A percentile compares a stretch with the other conserved stretches of the same genome.
These are phyloP conservation scores for Penicillium verrucosum DNA, from an alignment of 2,329 filamentous ascomycete species.

Conservation along the genomic window DNA sequence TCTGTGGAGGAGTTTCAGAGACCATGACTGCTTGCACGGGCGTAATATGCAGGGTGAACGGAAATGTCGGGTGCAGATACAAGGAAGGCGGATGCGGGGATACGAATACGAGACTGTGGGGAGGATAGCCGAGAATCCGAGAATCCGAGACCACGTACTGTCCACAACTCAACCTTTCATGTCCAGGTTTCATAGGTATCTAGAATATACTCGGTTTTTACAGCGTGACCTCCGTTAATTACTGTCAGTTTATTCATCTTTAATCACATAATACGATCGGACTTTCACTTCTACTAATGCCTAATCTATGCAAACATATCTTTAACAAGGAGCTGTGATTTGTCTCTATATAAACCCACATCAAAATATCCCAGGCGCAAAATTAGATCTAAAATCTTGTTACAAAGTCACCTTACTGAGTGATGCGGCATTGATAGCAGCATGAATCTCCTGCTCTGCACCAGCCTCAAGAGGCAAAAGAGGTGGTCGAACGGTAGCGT, in stretches of 20 bases:
- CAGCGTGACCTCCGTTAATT: not conserved
- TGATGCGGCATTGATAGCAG: constrained; percentile 11
- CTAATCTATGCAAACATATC: not conserved
- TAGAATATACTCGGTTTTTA: not conserved
- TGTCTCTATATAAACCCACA: not conserved
- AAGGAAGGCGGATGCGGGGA: not conserved
- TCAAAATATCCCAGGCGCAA: constrained; percentile 13
- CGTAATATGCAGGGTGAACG: not conserved
- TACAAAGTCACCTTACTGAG: constrained; percentile 11
- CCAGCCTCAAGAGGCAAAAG: constrained; percentile 35
- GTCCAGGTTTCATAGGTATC: not conserved
- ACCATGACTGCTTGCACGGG: not conserved
- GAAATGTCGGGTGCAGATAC: not conserved
- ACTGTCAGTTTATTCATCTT: not conserved
- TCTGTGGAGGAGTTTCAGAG: not conserved
- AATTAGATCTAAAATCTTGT: constrained; percentile 27
- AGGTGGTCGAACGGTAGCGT: constrained; percentile 52
- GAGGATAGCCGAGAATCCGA: not conserved
- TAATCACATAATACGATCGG: not conserved
- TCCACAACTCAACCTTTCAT: not conserved
- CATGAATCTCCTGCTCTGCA: constrained; percentile 19
- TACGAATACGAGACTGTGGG: not conserved
- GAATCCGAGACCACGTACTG: not conserved
- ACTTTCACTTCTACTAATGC: not conserved
- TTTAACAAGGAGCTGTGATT: not conserved